These are phyloP conservation scores for Phalaenopsis equestris DNA, from an alignment of 106 monocot genomes.

Conservation along the genomic window DNA sequence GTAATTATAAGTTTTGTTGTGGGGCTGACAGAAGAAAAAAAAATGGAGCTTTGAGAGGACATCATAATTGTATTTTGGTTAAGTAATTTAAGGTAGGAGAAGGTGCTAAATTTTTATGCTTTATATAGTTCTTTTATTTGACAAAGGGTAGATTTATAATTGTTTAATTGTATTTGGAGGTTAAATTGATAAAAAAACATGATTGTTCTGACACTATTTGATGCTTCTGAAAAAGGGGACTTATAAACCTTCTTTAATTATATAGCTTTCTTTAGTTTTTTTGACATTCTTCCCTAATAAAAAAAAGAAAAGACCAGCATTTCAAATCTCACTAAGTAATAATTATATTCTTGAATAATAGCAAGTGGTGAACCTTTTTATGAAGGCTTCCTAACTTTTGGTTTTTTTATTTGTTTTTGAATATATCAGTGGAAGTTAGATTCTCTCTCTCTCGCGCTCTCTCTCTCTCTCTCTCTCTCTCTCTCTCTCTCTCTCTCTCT, in stretches of 20 bases:
- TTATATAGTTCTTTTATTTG: no score
- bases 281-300: background rate
- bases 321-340: slow-evolving; percentile 10
- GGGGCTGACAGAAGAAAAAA: slow-evolving; percentile 10
- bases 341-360: slow-evolving; percentile 8
- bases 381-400: slow-evolving; percentile 8
- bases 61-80: background rate
- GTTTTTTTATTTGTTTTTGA: slow-evolving; percentile 3
- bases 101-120: background rate
- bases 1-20: background rate
- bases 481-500: no score
- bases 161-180: background rate
- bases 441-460: background rate
- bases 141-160: background rate
- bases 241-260: background rate
- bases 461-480: background rate
- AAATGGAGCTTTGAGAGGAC: background rate
- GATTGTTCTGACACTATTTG: background rate
- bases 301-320: background rate
- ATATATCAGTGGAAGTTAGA: slow-evolving; percentile 16
- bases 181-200: no score
- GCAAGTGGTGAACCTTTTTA: slow-evolving; percentile 8
- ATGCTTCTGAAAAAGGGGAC: background rate
- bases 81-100: slow-evolving; percentile 5
- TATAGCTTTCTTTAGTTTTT: background rate